Evolutionary conservation across 2,329 filamentous ascomycete species (phyloP), one percentile per base, ranked within the genome.

Genomic region (Endoconidiophora polonica): DNA sequence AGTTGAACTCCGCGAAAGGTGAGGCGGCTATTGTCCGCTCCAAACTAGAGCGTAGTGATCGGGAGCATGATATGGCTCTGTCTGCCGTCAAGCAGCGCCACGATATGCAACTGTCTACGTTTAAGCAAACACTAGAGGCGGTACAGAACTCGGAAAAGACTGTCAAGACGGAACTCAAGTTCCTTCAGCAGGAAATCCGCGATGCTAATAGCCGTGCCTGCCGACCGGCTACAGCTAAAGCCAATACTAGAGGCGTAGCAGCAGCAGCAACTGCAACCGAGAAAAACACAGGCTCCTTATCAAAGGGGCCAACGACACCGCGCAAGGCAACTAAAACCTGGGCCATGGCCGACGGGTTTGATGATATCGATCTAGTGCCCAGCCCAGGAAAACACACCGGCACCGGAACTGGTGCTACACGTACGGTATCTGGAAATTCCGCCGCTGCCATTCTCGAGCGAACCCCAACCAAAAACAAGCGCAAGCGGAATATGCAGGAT

Each of bases 21-120:
- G 83, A 88, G 60, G 78, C 79, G 24, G 73, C 81, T 46, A 86
- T 88, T 54, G 70, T 88, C n/a, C 76, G 85, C 33, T 74, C 75
- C 53, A 85, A 84, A 53, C 71, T 77, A 39, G 74, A 80, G 46
- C 81, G 77, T 57, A 66, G 71, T 0, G 68, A 70, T 14, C 74
- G 76, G 47, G 73, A 79, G 44, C 76, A 81, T 58, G 77, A 84
- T 46, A 70, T 72, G 22, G 73, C 80, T 57, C 62, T 88, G 22
- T 65, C 70, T 18, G 69, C 86, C 46, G 74, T 81, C 55, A 51
- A 78, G 7, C 73, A 74, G 4, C 78, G 74, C 58, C 72, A 82
- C 46, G 76, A 81, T 54, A 72, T 72, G 7, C 73, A 79, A 7
- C 67, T 82, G 3, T 79, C 86, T 55, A 71, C 70, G 5, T 53